phyloP scores from a whole-genome alignment of 768 basidiomycete species.

The Calvatia gigantea region DNA sequence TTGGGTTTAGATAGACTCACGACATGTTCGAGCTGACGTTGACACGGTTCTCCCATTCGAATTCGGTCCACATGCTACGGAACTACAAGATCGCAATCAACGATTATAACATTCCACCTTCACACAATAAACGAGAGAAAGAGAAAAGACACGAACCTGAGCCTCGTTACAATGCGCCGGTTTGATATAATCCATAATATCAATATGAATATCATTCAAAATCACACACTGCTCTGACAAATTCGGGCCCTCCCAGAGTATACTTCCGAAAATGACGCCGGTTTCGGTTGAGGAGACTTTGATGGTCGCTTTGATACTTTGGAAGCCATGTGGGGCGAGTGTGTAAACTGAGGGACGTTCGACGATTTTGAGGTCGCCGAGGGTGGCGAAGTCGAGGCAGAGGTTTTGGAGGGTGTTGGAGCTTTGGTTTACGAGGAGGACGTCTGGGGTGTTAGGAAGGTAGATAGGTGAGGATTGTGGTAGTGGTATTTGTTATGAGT shows the following conservation, averaged over 20 bases:
- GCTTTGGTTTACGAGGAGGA: slow-evolving; percentile 96
- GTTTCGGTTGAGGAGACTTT: slow-evolving; percentile 99
- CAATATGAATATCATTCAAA: slow-evolving; percentile 94
- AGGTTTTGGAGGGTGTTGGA: slow-evolving; percentile 92
- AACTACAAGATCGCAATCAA: slow-evolving; percentile 46
- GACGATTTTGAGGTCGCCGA: slow-evolving; percentile 95
- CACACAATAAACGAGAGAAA: neutral
- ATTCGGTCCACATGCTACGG: slow-evolving; percentile 99
- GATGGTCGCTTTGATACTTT: slow-evolving; percentile 97
- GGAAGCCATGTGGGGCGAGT: slow-evolving; percentile 94
- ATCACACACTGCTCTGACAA: slow-evolving; percentile 91
- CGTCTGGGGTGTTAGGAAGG: slow-evolving; percentile 56
- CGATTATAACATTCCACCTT: neutral
- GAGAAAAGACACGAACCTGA: slow-evolving; percentile 48
- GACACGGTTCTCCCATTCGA: slow-evolving; percentile 99
- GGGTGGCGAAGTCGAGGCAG: slow-evolving; percentile 94
- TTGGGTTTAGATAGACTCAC: slow-evolving; percentile 41
- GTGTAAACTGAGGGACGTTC: slow-evolving; percentile 94
- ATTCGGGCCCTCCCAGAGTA: slow-evolving; percentile 90
- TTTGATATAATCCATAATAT: slow-evolving; percentile 98
- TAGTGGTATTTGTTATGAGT: neutral
- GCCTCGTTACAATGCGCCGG: slow-evolving; percentile 94
- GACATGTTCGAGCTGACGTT: slow-evolving; percentile 84
- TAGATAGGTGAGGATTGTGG: too few species aligned
- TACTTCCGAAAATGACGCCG: slow-evolving; percentile 97